Base-by-base conservation (phyloP, 1,139 yeast species). In the Pichia sp. region DNA sequence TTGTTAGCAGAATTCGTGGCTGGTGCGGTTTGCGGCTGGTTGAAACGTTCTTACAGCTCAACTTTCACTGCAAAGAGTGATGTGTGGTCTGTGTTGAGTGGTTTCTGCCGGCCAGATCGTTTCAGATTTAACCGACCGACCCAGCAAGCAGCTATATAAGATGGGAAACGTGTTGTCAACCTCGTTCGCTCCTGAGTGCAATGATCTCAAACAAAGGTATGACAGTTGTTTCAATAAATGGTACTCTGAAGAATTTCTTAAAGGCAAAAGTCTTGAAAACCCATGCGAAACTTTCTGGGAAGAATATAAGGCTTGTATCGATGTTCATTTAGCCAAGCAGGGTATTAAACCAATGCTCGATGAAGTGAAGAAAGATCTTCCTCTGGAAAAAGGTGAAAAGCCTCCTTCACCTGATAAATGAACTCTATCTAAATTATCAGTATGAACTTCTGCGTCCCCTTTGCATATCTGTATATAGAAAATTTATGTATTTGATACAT, bases 161-260 rank as follows among this genome's bases (percentile, higher is more conserved):
- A 82, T 83, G 91, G 91, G 91, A 43, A 81, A 79, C 64, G 67
- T 70, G 46, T 83, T 89, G 94, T 88, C 96, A 21, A 81, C 84
- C 9, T 86, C 96, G 47, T 84, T 91, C 69, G 97, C 97, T 34
- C 96, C 96, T 19, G 97, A 91, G 65, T 91, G 98, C 63, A 86
- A 95, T 19, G 84, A 79, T 31, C 75, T 83, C 48, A 91, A 91
- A 62, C 77, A 77, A 52, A 74, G 78, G 53, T 91, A 91, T 59
- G 97, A 91, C 58, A 83, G 81, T 56, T 91, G 98, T 61, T 91
- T 91, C 67, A 88, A 86, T 63, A 74, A 74, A 52, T 91, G 97
- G 97, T 91, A 91, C 61, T 79, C 93, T n/a, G 96, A 89, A 54
- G 84, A 82, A 62, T 82, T 82, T 55, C 67, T 82, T 48, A 74